Percentiles rank a stretch among this genome's conserved stretches.
Conservation (phyloP, 352 stramenopile species). For the Globisporangium megalacanthum region DNA sequence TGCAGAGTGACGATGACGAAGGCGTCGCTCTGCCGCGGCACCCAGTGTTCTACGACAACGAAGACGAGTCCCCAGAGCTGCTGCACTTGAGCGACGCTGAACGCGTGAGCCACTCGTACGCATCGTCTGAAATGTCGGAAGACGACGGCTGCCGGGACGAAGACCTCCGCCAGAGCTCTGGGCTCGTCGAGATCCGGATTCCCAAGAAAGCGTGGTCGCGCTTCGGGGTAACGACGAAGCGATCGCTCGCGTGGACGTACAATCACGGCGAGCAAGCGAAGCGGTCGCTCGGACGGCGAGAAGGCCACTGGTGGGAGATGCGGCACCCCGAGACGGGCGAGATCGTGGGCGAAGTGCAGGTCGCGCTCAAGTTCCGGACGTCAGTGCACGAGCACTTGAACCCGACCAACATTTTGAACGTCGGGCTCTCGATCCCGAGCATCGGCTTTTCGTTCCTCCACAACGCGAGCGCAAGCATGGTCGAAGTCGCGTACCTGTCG, state of each 20-base stretch:
- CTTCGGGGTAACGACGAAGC: conserved; percentile 53
- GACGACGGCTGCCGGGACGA: conserved; percentile 25
- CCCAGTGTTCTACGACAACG: conserved; percentile 38
- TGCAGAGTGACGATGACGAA: conserved; percentile 6
- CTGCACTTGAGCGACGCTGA: conserved; percentile 60
- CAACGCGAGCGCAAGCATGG: conserved; percentile 73
- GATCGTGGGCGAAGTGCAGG: conserved; percentile 71
- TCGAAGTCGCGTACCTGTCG: conserved; percentile 86
- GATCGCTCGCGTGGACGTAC: conserved; percentile 73
- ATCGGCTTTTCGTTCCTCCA: conserved; percentile 81
- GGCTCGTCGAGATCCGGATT: conserved; percentile 76
- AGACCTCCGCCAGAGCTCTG: conserved; percentile 28
- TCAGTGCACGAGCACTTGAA: conserved; percentile 48
- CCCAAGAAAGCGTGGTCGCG: conserved; percentile 80
- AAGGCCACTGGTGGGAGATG: conserved; percentile 86
- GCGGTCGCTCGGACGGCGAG: conserved; percentile 56
- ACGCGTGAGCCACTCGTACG: conserved; percentile 63
- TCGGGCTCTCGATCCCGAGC: conserved; percentile 76
- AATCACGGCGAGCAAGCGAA: conserved; percentile 71
- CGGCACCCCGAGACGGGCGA: conserved; percentile 66
- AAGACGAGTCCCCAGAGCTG: conserved; percentile 34
- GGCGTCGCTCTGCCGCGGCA: conserved; percentile 27
- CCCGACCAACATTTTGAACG: conserved; percentile 59
- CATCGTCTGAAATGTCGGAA: conserved; percentile 54
- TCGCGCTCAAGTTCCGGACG: conserved; percentile 79